A percentile compares a stretch with the other conserved stretches of the same genome.
Conservation (phyloP, 2,329 filamentous ascomycete species). For the Incumbomyces lentus region DNA sequence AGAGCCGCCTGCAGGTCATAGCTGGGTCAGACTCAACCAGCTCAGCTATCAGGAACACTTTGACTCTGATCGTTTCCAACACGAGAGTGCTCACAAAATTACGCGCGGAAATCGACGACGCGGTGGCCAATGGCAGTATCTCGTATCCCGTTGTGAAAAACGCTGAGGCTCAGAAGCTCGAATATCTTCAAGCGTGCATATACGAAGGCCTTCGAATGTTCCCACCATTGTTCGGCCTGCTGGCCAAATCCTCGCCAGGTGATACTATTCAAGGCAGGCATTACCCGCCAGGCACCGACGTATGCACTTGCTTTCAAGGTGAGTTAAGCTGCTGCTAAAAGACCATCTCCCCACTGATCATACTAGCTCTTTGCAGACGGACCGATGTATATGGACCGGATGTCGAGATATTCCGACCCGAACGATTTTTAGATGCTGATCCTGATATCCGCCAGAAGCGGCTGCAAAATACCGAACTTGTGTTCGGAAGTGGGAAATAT, state of each 20-base stretch:
- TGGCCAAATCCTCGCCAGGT: conserved; percentile 18
- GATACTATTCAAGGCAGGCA: conserved; percentile 26
- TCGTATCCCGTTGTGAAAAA: conserved; percentile 9
- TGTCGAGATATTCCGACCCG: conserved; percentile 27
- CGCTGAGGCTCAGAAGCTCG: conserved; percentile 14
- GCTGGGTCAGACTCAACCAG: conserved; percentile 11
- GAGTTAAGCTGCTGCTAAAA: no score
- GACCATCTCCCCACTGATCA: no score
- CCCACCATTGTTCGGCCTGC: conserved; percentile 32
- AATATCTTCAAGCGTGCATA: conserved; percentile 43
- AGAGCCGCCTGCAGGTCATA: conserved; percentile 13
- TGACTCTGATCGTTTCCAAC: conserved; percentile 7
- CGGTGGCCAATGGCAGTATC: conserved; percentile 30
- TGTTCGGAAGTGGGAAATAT: conserved; percentile 8
- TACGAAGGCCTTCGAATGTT: conserved; percentile 41
- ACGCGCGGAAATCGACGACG: conserved; percentile 23
- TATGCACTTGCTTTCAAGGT: no score
- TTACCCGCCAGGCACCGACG: no score
- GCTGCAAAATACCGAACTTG: conserved; percentile 3
- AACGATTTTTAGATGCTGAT: conserved; percentile 20
- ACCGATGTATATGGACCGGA: conserved; percentile 39
- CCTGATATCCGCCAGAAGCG: not conserved
- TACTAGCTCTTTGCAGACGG: conserved; percentile 26
- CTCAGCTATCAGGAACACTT: conserved; percentile 10
- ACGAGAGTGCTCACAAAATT: conserved; percentile 10